These are phyloP conservation scores for Tetradesmus lagerheimii DNA, from an alignment of 139 green algal species.

Conservation along the genomic window DNA sequence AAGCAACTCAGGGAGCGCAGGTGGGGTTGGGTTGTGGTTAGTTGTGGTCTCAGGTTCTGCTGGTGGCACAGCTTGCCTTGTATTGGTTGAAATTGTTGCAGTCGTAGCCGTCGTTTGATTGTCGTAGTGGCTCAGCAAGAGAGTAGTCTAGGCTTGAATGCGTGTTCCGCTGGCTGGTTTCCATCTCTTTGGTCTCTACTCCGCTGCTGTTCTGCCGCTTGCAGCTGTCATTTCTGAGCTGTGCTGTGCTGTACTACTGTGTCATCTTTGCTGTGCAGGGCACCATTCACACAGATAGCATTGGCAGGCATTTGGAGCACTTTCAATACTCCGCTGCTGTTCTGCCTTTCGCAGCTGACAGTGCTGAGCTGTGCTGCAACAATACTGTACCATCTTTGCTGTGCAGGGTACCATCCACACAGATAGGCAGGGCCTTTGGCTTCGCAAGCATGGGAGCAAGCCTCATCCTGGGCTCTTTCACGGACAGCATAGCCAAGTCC, in stretches of 20 bases:
- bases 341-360: no score
- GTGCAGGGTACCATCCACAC: slow-evolving; percentile 78
- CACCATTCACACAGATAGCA: no score
- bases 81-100: neutral
- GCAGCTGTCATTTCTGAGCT: no score
- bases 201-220: no score
- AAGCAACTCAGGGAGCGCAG: slow-evolving; percentile 56
- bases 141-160: no score
- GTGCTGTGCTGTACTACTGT: no score
- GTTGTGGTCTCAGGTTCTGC: neutral
- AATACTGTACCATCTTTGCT: neutral
- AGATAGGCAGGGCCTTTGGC: slow-evolving; percentile 78
- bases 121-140: no score
- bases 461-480: slow-evolving; percentile 78
- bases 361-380: neutral
- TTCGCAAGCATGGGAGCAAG: slow-evolving; percentile 88
- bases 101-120: neutral
- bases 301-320: no score
- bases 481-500: slow-evolving; percentile 67
- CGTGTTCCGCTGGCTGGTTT: no score
- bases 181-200: no score
- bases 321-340: no score
- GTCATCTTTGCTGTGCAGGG: no score
- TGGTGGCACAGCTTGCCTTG: neutral
- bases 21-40: neutral